Evolutionary conservation across 2,329 filamentous ascomycete genomes (phyloP).

Genomic region (Lojkania enalia): DNA sequence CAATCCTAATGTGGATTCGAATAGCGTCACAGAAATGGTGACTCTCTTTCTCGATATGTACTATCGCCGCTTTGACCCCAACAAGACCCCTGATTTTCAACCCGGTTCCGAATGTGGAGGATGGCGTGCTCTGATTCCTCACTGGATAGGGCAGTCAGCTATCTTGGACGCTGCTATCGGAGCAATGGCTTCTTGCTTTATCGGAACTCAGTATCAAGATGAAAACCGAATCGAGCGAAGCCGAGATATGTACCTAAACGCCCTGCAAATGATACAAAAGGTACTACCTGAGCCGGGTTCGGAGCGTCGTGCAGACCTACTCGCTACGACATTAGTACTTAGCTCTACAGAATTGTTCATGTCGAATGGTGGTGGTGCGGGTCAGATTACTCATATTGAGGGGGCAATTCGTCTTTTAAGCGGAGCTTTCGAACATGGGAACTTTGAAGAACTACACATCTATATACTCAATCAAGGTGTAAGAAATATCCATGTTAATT

Average conservation of each 20-base stretch:
- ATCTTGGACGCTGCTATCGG: constrained; percentile 25
- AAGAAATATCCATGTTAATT: background rate
- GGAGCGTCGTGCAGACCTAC: constrained; percentile 13
- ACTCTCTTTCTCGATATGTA: constrained; percentile 24
- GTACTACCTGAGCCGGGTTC: constrained; percentile 16
- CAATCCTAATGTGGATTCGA: constrained; percentile 8
- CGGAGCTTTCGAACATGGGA: constrained; percentile 5
- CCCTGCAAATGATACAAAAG: constrained; percentile 22
- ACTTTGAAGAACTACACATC: constrained; percentile 21
- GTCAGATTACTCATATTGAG: constrained; percentile 23
- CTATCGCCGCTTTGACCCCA: constrained; percentile 15
- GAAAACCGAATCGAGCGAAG: constrained; percentile 13
- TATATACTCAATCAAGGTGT: constrained; percentile 22
- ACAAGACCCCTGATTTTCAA: constrained; percentile 10
- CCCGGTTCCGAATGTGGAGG: constrained; percentile 20
- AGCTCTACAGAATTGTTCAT: constrained; percentile 25
- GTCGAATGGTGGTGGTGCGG: constrained; percentile 19
- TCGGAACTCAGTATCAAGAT: constrained; percentile 23
- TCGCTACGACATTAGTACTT: constrained; percentile 25
- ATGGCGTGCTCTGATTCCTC: constrained; percentile 20
- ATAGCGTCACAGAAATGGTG: constrained; percentile 15
- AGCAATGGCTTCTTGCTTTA: constrained; percentile 20
- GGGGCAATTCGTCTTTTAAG: constrained; percentile 21
- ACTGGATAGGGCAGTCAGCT: constrained; percentile 20
- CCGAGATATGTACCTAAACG: constrained; percentile 18